These are phyloP conservation scores for Camelina laxa DNA, from an alignment of 345 rosid species.

Conservation along the genomic window DNA sequence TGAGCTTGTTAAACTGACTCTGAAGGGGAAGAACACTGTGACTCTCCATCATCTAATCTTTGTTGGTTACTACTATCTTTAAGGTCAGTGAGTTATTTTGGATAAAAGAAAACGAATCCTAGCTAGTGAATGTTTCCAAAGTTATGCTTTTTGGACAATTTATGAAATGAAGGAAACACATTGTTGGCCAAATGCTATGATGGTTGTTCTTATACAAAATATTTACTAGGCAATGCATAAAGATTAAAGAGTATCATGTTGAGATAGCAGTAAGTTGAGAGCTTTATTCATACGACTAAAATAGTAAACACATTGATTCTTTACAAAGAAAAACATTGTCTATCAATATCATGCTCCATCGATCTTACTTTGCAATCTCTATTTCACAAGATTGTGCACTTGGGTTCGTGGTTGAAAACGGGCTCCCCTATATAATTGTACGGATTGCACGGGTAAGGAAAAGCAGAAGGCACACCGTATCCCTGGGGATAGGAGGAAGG, in stretches of 20 bases:
- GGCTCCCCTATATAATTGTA: conserved; percentile 32
- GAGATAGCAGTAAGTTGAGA: conserved; percentile 3
- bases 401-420: conserved; percentile 36
- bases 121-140: neutral
- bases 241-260: neutral
- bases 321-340: conserved; percentile 14
- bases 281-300: conserved; percentile 31
- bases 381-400: conserved; percentile 31
- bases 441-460: conserved; percentile 37
- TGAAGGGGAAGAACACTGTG: neutral
- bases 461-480: conserved; percentile 39
- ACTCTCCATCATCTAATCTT: neutral
- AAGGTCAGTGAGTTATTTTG: conserved; percentile 26
- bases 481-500: neutral
- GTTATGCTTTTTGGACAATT: neutral
- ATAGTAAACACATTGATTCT: neutral
- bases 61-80: neutral
- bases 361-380: neutral
- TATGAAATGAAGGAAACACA: neutral
- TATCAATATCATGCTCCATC: neutral
- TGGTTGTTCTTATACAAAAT: neutral
- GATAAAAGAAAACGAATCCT: neutral
- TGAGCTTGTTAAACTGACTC: neutral
- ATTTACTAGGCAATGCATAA: neutral
- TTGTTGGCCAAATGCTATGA: neutral